Evolutionary conservation across 768 basidiomycete species (phyloP).

Genomic region (Collybia sordida): DNA sequence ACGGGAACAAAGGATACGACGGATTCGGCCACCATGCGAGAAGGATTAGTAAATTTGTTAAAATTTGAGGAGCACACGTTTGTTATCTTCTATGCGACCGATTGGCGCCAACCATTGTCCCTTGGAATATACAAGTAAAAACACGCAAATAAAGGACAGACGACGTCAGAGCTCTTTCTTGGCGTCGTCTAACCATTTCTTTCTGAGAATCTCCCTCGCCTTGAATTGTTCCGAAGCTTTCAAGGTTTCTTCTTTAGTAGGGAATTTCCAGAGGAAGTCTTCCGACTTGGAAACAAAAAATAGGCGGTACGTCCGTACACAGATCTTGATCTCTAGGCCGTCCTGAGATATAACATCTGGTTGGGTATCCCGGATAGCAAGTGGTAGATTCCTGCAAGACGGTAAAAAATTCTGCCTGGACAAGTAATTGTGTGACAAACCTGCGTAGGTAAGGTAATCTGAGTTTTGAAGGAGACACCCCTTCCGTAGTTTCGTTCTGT

Average conservation of each 20-base stretch:
- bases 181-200: conserved; percentile 34
- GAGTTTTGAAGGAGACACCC: conserved; percentile 44
- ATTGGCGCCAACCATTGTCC: neutral
- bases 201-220: conserved; percentile 29
- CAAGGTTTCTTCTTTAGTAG: conserved; percentile 39
- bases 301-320: conserved; percentile 76
- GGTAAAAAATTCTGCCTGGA: neutral
- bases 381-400: conserved; percentile 38
- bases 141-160: conserved; percentile 2
- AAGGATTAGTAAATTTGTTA: neutral
- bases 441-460: conserved; percentile 66
- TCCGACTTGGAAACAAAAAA: conserved; percentile 77
- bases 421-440: conserved; percentile 31
- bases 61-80: neutral
- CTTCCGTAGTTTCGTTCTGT: conserved; percentile 59
- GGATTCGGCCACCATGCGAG: neutral
- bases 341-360: conserved; percentile 53
- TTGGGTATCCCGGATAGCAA: conserved; percentile 29
- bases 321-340: conserved; percentile 80
- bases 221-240: conserved; percentile 27
- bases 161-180: conserved; percentile 9
- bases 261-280: conserved; percentile 56
- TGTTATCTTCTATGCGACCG: neutral
- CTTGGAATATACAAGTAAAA: conserved; percentile 6
- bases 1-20: neutral